Conservation (phyloP, 805 yeast species). For the Pichia cephalocereana region DNA sequence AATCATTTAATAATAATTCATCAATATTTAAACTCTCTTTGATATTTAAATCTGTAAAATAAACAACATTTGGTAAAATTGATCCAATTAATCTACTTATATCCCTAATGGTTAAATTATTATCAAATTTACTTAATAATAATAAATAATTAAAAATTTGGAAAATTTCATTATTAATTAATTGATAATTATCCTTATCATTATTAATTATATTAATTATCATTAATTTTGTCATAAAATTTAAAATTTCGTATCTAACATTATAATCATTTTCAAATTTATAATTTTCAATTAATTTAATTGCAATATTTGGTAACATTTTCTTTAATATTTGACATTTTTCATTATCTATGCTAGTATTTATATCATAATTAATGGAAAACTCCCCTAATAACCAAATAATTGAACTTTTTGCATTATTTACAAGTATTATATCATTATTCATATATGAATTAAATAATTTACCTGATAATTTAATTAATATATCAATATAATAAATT, state of each 20-base stretch:
- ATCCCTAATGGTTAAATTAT: slow-evolving; percentile 70
- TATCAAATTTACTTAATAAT: slow-evolving; percentile 64
- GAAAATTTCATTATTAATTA: slow-evolving; percentile 28
- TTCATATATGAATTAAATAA: slow-evolving; percentile 10
- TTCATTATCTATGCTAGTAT: background rate
- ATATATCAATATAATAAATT: slow-evolving; percentile 41
- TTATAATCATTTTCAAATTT: slow-evolving; percentile 37
- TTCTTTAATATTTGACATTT: slow-evolving; percentile 8
- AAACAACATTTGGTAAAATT: slow-evolving; percentile 37
- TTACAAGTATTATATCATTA: slow-evolving; percentile 8
- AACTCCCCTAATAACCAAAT: slow-evolving; percentile 91
- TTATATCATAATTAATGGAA: slow-evolving; percentile 21
- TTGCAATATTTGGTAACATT: slow-evolving; percentile 68
- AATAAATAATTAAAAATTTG: slow-evolving; percentile 55
- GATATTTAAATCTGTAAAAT: slow-evolving; percentile 17
- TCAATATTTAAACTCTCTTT: slow-evolving; percentile 11
- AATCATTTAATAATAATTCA: slow-evolving; percentile 11
- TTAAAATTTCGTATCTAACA: slow-evolving; percentile 63
- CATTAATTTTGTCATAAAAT: slow-evolving; percentile 65
- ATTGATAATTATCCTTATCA: slow-evolving; percentile 19
- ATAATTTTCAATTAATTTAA: slow-evolving; percentile 47
- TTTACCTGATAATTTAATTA: slow-evolving; percentile 37
- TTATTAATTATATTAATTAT: slow-evolving; percentile 41
- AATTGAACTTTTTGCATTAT: slow-evolving; percentile 65
- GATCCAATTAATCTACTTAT: slow-evolving; percentile 67